A percentile compares a stretch with the other conserved stretches of the same genome.
phyloP scores from a whole-genome alignment of 257 asterid species.

The Salvia splendens region DNA sequence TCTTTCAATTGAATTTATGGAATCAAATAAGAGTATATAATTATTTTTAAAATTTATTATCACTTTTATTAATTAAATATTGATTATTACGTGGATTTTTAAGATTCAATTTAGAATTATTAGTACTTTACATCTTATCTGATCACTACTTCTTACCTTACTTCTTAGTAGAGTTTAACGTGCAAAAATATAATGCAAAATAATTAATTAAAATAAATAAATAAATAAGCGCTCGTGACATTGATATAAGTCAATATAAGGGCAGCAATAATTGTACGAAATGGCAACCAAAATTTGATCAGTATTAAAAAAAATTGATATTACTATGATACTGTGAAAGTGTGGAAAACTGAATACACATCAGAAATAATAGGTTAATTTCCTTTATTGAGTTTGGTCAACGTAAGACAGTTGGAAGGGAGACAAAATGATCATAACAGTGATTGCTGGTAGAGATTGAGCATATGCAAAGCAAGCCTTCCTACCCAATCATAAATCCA shows the following conservation, averaged over 20 bases:
- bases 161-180: too few relatives aligned
- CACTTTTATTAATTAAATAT: too few relatives aligned
- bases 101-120: too few relatives aligned
- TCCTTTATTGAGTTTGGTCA: conserved; percentile 38
- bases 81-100: too few relatives aligned
- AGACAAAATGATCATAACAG: conserved; percentile 40
- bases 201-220: not conserved
- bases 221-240: not conserved
- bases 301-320: not conserved
- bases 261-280: not conserved
- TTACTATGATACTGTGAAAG: not conserved
- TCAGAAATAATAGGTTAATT: conserved; percentile 27
- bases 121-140: too few relatives aligned
- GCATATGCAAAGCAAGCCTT: not conserved
- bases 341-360: conserved; percentile 26
- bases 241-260: not conserved
- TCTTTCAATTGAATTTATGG: too few relatives aligned
- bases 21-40: too few relatives aligned
- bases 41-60: too few relatives aligned
- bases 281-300: not conserved
- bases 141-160: too few relatives aligned
- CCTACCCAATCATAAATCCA: too few relatives aligned
- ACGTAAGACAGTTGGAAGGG: conserved; percentile 38
- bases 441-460: conserved; percentile 34
- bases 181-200: not conserved